Conservation (phyloP, 106 monocot genomes). For the Dendrobium nobile region DNA sequence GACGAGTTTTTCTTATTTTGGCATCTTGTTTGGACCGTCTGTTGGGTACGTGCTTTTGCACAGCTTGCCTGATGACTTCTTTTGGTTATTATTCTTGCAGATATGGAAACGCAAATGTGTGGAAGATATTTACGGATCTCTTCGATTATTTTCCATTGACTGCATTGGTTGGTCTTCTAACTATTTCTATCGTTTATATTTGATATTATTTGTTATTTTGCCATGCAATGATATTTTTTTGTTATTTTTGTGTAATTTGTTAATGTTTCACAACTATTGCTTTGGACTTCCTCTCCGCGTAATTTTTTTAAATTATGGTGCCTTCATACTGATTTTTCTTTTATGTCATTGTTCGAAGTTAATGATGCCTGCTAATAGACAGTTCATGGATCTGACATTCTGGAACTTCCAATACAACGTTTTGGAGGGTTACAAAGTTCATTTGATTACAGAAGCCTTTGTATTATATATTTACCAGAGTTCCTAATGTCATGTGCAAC, state of each 20-base stretch:
- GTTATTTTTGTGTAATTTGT: neutral
- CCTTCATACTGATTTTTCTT: neutral
- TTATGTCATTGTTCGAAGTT: neutral
- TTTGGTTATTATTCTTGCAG: conserved; percentile 28
- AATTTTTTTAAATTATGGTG: neutral
- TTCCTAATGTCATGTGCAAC: neutral
- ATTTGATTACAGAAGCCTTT: neutral
- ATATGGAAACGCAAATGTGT: conserved; percentile 96
- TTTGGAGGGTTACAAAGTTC: neutral
- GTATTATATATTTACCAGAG: neutral
- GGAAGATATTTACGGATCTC: conserved; percentile 98
- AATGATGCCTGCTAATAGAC: neutral
- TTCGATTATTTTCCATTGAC: conserved; percentile 99
- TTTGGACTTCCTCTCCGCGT: neutral
- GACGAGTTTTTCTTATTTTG: neutral
- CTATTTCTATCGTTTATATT: neutral
- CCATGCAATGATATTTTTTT: neutral
- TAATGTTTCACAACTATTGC: neutral
- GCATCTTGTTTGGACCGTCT: neutral
- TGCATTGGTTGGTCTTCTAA: conserved; percentile 72
- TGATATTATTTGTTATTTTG: neutral
- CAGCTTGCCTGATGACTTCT: neutral
- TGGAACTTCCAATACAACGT: neutral
- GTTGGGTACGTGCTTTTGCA: neutral
- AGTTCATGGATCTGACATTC: neutral